These are phyloP conservation scores for Berberis vulgaris DNA, from an alignment of 164 flowering plant species.

Conservation along the genomic window DNA sequence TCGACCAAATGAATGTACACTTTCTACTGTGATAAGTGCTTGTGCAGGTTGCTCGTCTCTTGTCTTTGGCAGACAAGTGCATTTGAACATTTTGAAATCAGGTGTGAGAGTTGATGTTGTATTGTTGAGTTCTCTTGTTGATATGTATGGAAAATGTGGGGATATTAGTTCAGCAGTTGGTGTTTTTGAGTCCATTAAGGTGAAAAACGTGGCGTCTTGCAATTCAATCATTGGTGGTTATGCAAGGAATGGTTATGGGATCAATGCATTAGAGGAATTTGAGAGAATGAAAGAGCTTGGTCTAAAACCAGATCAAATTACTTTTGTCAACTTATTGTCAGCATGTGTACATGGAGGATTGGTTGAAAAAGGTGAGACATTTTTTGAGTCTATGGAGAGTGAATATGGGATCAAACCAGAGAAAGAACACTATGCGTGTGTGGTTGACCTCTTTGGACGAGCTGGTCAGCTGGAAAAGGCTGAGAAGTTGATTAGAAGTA, in stretches of 20 bases:
- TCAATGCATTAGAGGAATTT: conserved; percentile 35
- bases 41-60: conserved; percentile 43
- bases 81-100: conserved; percentile 24
- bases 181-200: conserved; percentile 27
- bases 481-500: conserved; percentile 29
- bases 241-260: conserved; percentile 50
- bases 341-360: conserved; percentile 57
- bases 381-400: conserved; percentile 30
- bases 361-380: conserved; percentile 37
- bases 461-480: conserved; percentile 51
- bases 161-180: conserved; percentile 29
- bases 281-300: conserved; percentile 30
- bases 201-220: conserved; percentile 44
- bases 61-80: conserved; percentile 42
- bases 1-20: conserved; percentile 33
- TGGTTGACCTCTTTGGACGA: conserved; percentile 61
- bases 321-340: conserved; percentile 38
- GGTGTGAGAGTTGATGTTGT: conserved; percentile 31
- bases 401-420: conserved; percentile 28
- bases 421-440: conserved; percentile 50
- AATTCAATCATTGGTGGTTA: conserved; percentile 51
- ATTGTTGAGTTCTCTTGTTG: conserved; percentile 37
- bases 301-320: conserved; percentile 36
- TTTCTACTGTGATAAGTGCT: conserved; percentile 35
- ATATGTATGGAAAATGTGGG: conserved; percentile 57